Evolutionary conservation across 345 rosid species (phyloP), one percentile per base, ranked within the genome.

Genomic region (Eucalyptus decipiens): DNA sequence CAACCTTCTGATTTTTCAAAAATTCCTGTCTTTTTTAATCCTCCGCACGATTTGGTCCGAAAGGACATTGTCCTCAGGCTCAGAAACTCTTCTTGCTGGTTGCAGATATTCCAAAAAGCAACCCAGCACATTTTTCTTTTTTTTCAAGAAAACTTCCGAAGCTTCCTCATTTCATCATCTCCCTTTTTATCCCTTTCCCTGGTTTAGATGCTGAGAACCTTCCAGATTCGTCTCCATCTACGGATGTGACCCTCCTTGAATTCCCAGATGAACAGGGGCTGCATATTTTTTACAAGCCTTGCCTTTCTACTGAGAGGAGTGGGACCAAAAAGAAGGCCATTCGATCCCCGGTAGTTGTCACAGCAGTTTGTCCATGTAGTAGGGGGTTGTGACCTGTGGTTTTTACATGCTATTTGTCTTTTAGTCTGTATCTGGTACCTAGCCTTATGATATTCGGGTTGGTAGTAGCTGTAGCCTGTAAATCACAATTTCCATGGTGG

Each of bases 251-350:
- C 28, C 62, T 19, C 65, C 87, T 86, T 19, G 65, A 86, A 51
- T 51, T 51, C 62, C 62, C 90, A 65, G 85, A 76, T 19, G 85
- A 76, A 40, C 81, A 87, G 92, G 90, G 94, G 93, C 92, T 90
- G 89, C 94, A 80, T 95, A 93, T 94, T 95, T 93, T 88, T 86
- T 76, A 19, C 69, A 90, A 91, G 62, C 62, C 62, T 23, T 88
- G 94, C 94, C 93, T 91, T 93, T 67, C 69, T 76, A 34, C 81
- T 4, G 62, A 34, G 81, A 76, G 85, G 47, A 76, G 30, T 40
- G 85, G 85, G 47, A 76, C 85, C 42, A 76, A 76, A 34, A 11
- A 23, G 85, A 21, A 40, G 85, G 85, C 85, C 85, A 40, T 11
- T 76, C 24, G 85, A 76, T 76, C 47, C 47, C 47, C 16, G 11